Evolutionary conservation across 306 rosid species (phyloP).

Genomic region (Gleditsia sinensis): DNA sequence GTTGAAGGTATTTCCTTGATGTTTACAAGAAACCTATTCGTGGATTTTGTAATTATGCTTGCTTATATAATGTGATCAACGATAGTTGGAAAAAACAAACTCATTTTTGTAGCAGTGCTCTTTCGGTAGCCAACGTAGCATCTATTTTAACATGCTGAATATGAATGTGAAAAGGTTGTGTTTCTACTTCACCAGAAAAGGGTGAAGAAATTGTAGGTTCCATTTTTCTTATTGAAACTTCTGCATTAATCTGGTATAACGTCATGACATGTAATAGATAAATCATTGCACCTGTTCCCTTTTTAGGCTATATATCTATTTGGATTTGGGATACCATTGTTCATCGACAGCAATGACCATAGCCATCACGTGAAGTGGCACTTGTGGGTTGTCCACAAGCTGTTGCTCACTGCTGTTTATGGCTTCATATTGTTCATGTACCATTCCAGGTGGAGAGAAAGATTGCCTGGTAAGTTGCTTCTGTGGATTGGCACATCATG

Average conservation of each 20-base stretch:
- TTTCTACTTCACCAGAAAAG: neutral
- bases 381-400: slow-evolving; percentile 66
- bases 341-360: slow-evolving; percentile 48
- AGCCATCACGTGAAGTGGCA: slow-evolving; percentile 53
- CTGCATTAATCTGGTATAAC: neutral
- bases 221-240: neutral
- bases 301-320: slow-evolving; percentile 59
- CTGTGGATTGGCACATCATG: slow-evolving; percentile 9
- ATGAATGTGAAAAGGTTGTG: neutral
- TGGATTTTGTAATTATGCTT: neutral
- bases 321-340: slow-evolving; percentile 61
- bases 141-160: neutral
- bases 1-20: slow-evolving; percentile 51
- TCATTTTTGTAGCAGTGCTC: neutral
- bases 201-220: neutral
- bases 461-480: slow-evolving; percentile 71
- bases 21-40: neutral
- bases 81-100: neutral
- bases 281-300: slow-evolving; percentile 26
- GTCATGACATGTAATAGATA: slow-evolving; percentile 11
- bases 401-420: slow-evolving; percentile 58
- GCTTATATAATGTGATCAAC: neutral
- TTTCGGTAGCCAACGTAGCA: neutral
- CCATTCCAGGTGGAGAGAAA: slow-evolving; percentile 88
- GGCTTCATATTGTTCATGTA: slow-evolving; percentile 70